Base-by-base conservation (phyloP, 2,329 filamentous ascomycete species). In the Epichloe sibirici region DNA sequence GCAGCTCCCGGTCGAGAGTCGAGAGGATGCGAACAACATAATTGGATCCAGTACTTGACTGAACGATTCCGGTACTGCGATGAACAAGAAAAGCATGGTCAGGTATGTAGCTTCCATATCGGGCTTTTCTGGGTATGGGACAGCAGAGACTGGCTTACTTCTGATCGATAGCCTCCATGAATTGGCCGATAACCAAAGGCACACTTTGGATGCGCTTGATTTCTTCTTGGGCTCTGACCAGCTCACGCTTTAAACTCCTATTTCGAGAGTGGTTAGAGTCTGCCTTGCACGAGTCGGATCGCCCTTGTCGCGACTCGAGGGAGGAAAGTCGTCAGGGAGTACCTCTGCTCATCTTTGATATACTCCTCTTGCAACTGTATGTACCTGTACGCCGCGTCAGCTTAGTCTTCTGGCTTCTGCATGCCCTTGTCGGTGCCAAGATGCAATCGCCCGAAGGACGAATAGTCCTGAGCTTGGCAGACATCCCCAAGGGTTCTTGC, bases 121-220 rank as follows among this genome's bases (percentile, higher is more conserved):
- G 23, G 37, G 34, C 12, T 39, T 40, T 37, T 40, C 31, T 11
- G 31, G 35, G 45, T 39, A 48, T 17, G n/a, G 8, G 40, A 44
- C 56, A 45, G 6, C n/a, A 45, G 25, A 8, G 28, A 21, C 25
- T 15, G 45, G 21, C 80, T 69, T 78, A 95, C 89, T 96, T 98
- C 73, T 98, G 93, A 70, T 98, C 93, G 66, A 98, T 98, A 52
- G 93, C 93, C 73, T 98, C 93, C 93, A 98, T 98, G 68, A 98
- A 98, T 72, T 98, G 93, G 56, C 93, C 93, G 68, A 98, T 98
- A 57, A 98, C 93, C 57, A 98, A 74, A 31, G 93, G 93, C 51
- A 98, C 93, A 69, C 90, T 96, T 75, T 98, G 93, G 69, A 98
- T 98, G 60, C 93, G 85, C 78, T 98, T 98, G 75, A 98, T 98